Evolutionary conservation across 805 yeast species (phyloP), one percentile per base, ranked within the genome.

Genomic region (Metschnikowia reukaufii): DNA sequence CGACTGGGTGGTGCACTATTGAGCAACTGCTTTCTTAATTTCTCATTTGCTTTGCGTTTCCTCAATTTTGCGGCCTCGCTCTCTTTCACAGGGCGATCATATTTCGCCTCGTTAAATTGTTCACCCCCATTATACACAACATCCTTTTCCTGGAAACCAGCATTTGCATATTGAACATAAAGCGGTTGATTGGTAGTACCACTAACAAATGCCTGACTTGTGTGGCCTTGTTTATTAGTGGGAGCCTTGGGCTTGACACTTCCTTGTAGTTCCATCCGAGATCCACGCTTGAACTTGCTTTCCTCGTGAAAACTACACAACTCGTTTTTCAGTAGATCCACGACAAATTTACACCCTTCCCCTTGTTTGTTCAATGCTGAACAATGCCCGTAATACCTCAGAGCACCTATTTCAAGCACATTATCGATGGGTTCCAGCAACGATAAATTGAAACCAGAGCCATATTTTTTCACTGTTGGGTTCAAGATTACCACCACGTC

Each of bases 221-320:
- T 19, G 15, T 46, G 33, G 34, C 58, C 63, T 21, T 49, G 80
- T 36, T 69, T 60, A 39, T 70, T 66, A 20, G 72, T 71, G 4
- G 90, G 83, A 6, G 88, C 77, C 56, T 81, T 75, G 65, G 79
- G 63, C 47, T 82, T 66, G 49, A 76, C 71, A 49, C 79, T 68
- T 13, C 86, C 79, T 63, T 82, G 86, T 44, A 92, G 71, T 62
- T 91, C 98, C 72, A 88, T 78, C 51, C 98, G 70, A 13, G 51
- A 48, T 12, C 58, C 50, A 78, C 74, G n/a, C 82, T 74, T 73
- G 45, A 81, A 70, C 36, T 79, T 73, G 39, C 73, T 54, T 51
- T 88, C 92, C 15, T 77, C 70, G 59, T 91, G 98, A 57, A 68
- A 88, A 10, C 81, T 82, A 64, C 98, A 91, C 48, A 79, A 75